Evolutionary conservation across 148 eudicot species (phyloP).

Genomic region (Agrostemma githago): DNA sequence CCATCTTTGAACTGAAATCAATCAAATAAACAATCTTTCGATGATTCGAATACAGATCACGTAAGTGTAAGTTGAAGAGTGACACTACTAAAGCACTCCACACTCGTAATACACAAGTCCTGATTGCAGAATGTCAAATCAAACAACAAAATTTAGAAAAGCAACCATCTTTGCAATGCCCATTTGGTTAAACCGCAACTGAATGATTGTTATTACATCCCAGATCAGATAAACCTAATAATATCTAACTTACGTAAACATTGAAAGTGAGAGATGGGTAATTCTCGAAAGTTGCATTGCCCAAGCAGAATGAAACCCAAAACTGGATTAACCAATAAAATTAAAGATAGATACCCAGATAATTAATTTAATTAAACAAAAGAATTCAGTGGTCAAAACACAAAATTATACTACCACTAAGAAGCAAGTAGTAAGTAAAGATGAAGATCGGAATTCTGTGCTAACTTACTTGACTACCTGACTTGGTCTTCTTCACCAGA

Average conservation of each 20-base stretch:
- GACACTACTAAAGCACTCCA: background rate
- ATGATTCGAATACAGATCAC: background rate
- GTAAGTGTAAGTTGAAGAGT: background rate
- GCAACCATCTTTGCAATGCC: constrained; percentile 9
- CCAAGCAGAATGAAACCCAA: background rate
- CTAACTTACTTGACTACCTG: constrained; percentile 7
- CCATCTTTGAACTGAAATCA: constrained; percentile 60
- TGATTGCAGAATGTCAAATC: background rate
- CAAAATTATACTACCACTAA: background rate
- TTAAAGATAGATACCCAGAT: background rate
- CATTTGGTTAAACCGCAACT: background rate
- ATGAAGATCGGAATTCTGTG: no score
- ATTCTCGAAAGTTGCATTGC: background rate
- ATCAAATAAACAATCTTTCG: constrained; percentile 12
- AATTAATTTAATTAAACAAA: constrained; percentile 10
- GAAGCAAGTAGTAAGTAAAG: no score
- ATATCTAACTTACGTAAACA: background rate
- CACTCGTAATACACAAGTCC: no score
- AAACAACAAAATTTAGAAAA: constrained; percentile 2
- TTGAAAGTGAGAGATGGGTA: background rate
- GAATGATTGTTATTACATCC: background rate
- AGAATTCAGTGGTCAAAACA: background rate
- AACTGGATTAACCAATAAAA: background rate
- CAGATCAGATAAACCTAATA: background rate
- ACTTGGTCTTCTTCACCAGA: background rate